Evolutionary conservation across 2,329 filamentous ascomycete species (phyloP), one percentile per base, ranked within the genome.

Genomic region (Colletotrichum simmondsii): DNA sequence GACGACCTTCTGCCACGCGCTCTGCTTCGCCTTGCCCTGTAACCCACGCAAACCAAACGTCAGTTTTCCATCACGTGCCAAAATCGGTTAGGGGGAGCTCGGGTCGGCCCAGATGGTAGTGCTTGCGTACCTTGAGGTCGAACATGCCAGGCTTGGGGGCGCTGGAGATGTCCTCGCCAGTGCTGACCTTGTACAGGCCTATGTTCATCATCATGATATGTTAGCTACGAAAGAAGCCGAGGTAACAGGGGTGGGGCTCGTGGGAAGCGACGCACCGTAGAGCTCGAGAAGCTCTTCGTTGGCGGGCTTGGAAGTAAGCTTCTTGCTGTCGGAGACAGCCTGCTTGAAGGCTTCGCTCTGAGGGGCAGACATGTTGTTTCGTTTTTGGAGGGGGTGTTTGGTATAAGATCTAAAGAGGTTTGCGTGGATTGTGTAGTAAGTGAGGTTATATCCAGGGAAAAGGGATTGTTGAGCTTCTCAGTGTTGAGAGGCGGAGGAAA

Each of bases 21-120:
- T 89, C 85, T 92, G 90, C 89, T 97, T 97, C 79, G 91, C 91
- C 86, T 97, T 97, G 85, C 87, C 91, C 93, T 95, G 78, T 76
- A 64, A 65, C 75, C 28, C 14, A 26, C 76, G 30, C 11, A 26
- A 53, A 53, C 35, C 32, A 26, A 32, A 46, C 22, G 37, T 76
- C 60, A 68, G 61, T 24, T 28, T 57, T 57, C 19, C 28, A 32
- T 67, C 56, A 46, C 35, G 32, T 57, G 67, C 53, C 54, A 65
- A 30, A 58, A 11, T 35, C 12, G 14, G 32, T 37, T 62, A 22
- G 69, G 49, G n/a, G n/a, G 19, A 57, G 42, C 57, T 57, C 28
- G 14, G 62, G 22, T 57, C 32, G 56, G 30, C 16, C 14, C 10
- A 54, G 46, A 16, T 16, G 61, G 62, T 7, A 42, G 66, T 24